Conservation (phyloP, 75 land plant genomes). For the Isoetes taiwanensis region DNA sequence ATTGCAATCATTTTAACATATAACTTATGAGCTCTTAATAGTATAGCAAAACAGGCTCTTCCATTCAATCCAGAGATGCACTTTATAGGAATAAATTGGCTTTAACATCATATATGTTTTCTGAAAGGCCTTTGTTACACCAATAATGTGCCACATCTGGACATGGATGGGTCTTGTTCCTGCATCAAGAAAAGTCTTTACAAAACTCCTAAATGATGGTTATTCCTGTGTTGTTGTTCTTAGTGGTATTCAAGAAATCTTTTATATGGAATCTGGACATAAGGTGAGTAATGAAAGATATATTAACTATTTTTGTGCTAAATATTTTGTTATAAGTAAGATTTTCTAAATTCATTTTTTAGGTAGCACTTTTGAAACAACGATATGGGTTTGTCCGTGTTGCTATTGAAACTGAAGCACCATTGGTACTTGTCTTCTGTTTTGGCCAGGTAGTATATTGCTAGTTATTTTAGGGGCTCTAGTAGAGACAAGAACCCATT, state of each 20-base stretch:
- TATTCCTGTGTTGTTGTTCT: slow-evolving; percentile 3
- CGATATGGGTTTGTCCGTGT: slow-evolving; percentile 4
- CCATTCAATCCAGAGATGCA: too few species aligned
- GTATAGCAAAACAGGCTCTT: too few species aligned
- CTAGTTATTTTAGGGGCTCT: too few species aligned
- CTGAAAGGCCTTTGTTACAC: slow-evolving; percentile 4
- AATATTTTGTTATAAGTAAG: neutral
- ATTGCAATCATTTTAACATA: too few species aligned
- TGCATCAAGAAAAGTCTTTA: neutral
- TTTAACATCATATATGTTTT: too few species aligned
- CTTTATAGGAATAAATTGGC: too few species aligned
- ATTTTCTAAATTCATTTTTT: neutral
- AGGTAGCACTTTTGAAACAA: neutral
- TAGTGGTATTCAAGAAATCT: slow-evolving; percentile 2
- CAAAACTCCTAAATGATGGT: neutral
- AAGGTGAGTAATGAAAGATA: neutral
- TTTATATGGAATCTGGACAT: slow-evolving; percentile 2
- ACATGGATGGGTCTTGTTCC: slow-evolving; percentile 8
- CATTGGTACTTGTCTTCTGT: neutral
- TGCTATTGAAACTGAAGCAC: slow-evolving; percentile 1
- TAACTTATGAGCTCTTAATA: too few species aligned
- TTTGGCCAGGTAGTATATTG: slow-evolving; percentile 6
- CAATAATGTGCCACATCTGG: neutral
- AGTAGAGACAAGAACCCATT: too few species aligned
- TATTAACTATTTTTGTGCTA: neutral